Evolutionary conservation across 2,329 filamentous ascomycete species (phyloP).

Genomic region (Aspergillus floridensis): DNA sequence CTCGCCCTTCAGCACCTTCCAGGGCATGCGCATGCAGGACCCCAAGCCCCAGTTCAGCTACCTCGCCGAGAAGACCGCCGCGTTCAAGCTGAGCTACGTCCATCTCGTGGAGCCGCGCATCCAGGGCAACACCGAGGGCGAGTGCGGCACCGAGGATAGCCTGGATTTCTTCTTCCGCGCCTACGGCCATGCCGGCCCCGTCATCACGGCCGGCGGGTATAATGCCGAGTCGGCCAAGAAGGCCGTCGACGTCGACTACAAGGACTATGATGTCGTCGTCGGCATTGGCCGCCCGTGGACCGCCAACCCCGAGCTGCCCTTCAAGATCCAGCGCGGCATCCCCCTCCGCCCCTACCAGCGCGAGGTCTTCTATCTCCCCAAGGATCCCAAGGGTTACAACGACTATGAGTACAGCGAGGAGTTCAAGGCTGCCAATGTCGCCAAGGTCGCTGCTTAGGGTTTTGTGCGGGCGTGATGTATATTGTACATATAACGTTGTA

Average conservation of each 20-base stretch:
- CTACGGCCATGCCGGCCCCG: conserved; percentile 42
- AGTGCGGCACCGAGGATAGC: conserved; percentile 29
- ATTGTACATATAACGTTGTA: background rate
- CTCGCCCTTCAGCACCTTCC: conserved; percentile 43
- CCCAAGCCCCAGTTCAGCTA: conserved; percentile 63
- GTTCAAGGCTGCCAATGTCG: conserved; percentile 24
- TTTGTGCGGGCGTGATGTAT: background rate
- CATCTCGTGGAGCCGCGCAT: conserved; percentile 62
- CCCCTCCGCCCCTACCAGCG: conserved; percentile 40
- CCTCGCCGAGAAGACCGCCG: conserved; percentile 51
- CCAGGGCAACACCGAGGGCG: conserved; percentile 26
- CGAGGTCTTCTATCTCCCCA: conserved; percentile 40
- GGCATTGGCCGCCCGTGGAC: conserved; percentile 46
- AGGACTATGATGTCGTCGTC: conserved; percentile 32
- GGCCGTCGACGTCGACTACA: conserved; percentile 34
- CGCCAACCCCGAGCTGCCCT: conserved; percentile 48
- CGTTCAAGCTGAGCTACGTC: conserved; percentile 58
- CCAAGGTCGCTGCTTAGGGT: conserved; percentile 20
- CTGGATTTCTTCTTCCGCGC: conserved; percentile 47
- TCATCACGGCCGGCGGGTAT: conserved; percentile 54
- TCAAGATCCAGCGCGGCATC: conserved; percentile 40
- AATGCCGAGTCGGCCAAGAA: conserved; percentile 39
- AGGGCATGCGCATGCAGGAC: conserved; percentile 58
- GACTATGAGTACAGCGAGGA: conserved; percentile 37
- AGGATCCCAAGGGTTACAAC: conserved; percentile 40